Evolutionary conservation across 1,139 yeast species (phyloP).

Genomic region (Geotrichum cucujoidarum): DNA sequence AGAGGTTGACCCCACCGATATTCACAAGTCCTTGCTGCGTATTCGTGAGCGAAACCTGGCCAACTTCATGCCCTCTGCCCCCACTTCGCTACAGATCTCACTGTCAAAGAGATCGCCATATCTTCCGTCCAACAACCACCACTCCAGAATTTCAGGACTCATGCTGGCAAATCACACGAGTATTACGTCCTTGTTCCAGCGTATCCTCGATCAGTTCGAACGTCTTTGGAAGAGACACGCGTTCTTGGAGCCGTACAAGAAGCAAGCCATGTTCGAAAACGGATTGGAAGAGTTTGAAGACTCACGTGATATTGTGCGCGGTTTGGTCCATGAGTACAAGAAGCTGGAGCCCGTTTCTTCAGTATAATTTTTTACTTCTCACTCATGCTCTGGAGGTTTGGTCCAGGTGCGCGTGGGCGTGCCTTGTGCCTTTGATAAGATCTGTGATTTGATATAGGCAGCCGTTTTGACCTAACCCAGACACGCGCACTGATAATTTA

Average conservation of each 20-base stretch:
- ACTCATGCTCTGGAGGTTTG: too few species aligned
- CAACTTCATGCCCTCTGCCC: constrained; percentile 81
- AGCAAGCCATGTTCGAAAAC: constrained; percentile 51
- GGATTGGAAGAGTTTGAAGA: constrained; percentile 76
- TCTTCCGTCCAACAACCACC: constrained; percentile 26
- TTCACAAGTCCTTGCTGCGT: constrained; percentile 72
- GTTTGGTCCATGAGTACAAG: constrained; percentile 67
- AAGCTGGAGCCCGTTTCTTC: constrained; percentile 38
- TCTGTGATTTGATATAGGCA: too few species aligned
- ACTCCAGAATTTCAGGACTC: constrained; percentile 49
- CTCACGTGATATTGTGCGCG: constrained; percentile 65
- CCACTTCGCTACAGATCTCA: constrained; percentile 74
- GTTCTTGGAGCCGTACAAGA: constrained; percentile 72
- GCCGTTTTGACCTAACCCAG: too few species aligned
- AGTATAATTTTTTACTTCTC: neutral
- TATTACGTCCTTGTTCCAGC: constrained; percentile 57
- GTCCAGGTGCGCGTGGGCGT: too few species aligned
- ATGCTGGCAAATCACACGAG: constrained; percentile 78
- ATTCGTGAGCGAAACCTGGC: constrained; percentile 64
- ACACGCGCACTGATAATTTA: too few species aligned
- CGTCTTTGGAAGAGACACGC: constrained; percentile 76
- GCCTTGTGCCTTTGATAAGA: too few species aligned
- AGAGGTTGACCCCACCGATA: constrained; percentile 61
- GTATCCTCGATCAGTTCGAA: constrained; percentile 73
- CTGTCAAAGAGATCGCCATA: constrained; percentile 72